phyloP scores from a whole-genome alignment of 352 stramenopile species.

The Globisporangium recalcitrans region DNA sequence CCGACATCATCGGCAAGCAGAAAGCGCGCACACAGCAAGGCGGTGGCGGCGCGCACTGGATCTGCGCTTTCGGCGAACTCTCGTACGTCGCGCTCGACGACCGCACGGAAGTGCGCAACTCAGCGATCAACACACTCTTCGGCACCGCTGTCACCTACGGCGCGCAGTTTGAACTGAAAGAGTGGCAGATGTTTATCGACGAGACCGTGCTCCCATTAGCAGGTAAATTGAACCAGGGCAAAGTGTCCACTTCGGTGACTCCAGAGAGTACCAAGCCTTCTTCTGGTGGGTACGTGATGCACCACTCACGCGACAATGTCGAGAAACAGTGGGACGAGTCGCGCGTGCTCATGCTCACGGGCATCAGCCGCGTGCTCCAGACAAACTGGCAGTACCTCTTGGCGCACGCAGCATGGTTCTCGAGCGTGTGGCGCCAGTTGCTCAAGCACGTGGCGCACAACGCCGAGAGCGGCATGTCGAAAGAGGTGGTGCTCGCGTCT shows the following conservation, averaged over 20 bases:
- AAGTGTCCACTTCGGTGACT: conserved; percentile 3
- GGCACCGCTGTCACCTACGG: conserved; percentile 95
- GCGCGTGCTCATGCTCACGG: conserved; percentile 91
- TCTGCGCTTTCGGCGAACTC: conserved; percentile 74
- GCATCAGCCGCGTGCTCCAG: conserved; percentile 91
- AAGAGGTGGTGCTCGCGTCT: conserved; percentile 73
- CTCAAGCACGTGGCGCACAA: conserved; percentile 58
- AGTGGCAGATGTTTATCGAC: conserved; percentile 93
- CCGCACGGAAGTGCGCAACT: conserved; percentile 94
- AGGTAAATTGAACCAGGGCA: conserved; percentile 45
- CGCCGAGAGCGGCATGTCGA: conserved; percentile 45
- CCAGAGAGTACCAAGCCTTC: conserved; percentile 9
- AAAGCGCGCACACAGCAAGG: conserved; percentile 16
- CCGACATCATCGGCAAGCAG: conserved; percentile 76
- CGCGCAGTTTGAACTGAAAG: conserved; percentile 80
- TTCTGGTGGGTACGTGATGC: conserved; percentile 65
- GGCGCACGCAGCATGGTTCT: conserved; percentile 55
- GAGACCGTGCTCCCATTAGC: conserved; percentile 91
- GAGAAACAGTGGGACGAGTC: conserved; percentile 98
- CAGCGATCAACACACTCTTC: conserved; percentile 96
- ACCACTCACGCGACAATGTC: conserved; percentile 94
- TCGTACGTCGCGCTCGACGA: conserved; percentile 88
- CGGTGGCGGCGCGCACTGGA: conserved; percentile 34
- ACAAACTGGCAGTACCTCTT: conserved; percentile 73
- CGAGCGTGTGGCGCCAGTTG: conserved; percentile 54